Evolutionary conservation across 1,139 yeast genomes (phyloP), one percentile per base, ranked within the genome.

Genomic region (Kluyveromyces marxianus): DNA sequence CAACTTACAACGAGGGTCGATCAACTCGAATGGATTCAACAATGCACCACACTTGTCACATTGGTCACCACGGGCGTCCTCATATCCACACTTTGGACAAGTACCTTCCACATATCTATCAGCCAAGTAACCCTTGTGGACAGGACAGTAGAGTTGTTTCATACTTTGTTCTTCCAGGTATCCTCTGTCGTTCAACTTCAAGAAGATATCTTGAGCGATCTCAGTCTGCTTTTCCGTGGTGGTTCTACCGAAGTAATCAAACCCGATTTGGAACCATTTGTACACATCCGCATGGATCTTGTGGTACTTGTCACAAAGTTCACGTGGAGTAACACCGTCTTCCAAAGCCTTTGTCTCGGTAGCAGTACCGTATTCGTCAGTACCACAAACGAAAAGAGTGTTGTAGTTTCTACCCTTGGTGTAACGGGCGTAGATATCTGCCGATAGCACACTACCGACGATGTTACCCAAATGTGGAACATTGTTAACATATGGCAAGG

Each of bases 311-410:
- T 85, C 88, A 73, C 97, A 92, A 58, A 92, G 74, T 61, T 88
- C 82, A 58, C 79, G 72, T 42, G 99, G 98, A 4, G 95, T 76
- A 50, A 87, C 83, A 39, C 84, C 82, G 62, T 92, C 97, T 67
- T 92, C 98, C 48, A 92, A 72, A 7, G 98, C 98, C 69, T 92
- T 92, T 34, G 98, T 94, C 68, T 92, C 99, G 27, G 98, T 92
- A 44, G 99, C 99, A 51, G 99, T 92, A 65, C 99, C 99, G 65
- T 92, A 94, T 69, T 92, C 99, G 65, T 92, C 99, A 35, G 98
- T 94, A 69, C 99, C 99, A 69, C 98, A 89, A 49, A 92, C 70
- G 60, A 72, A 92, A 51, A 92, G 70, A 25, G 96, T 75, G 64
- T 90, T 92, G 71, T 84, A 83, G 67, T 89, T 87, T 71, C 97